Percentiles rank a stretch among this genome's conserved stretches.
phyloP scores from a whole-genome alignment of 1,284 basidiomycete genomes.

The Austroboletus niveus region DNA sequence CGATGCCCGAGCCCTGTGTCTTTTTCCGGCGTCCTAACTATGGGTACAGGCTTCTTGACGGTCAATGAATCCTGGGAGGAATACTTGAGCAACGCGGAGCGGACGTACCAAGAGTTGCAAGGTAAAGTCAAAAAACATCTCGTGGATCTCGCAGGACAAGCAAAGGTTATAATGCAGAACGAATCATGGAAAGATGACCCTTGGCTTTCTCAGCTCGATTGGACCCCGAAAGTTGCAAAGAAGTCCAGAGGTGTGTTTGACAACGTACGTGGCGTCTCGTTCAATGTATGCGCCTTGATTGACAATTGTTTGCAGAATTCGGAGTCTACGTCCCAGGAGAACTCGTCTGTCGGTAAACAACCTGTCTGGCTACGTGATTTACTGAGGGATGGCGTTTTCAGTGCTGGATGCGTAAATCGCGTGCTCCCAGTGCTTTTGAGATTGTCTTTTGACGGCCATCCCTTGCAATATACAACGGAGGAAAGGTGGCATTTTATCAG shows the following conservation, averaged over 20 bases:
- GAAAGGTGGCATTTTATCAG: slow-evolving; percentile 66
- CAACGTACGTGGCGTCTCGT: slow-evolving; percentile 46
- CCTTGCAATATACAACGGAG: slow-evolving; percentile 60
- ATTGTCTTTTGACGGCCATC: slow-evolving; percentile 70
- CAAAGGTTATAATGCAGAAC: slow-evolving; percentile 48
- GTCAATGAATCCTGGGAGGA: slow-evolving; percentile 88
- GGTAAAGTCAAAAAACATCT: slow-evolving; percentile 75
- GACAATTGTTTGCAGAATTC: slow-evolving; percentile 11
- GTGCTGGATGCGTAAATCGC: slow-evolving; percentile 57
- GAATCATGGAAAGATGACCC: slow-evolving; percentile 70
- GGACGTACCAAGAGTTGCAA: slow-evolving; percentile 75
- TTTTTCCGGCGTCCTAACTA: slow-evolving; percentile 87
- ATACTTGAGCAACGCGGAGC: slow-evolving; percentile 80
- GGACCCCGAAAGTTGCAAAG: slow-evolving; percentile 86
- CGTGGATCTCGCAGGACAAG: slow-evolving; percentile 65
- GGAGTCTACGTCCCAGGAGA: neutral
- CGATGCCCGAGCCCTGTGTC: slow-evolving; percentile 93
- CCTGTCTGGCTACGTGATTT: slow-evolving; percentile 83
- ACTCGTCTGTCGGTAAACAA: slow-evolving; percentile 16
- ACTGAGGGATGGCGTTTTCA: slow-evolving; percentile 41
- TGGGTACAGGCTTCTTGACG: slow-evolving; percentile 91
- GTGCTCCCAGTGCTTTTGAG: slow-evolving; percentile 68
- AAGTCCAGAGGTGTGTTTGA: slow-evolving; percentile 58
- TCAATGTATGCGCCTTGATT: slow-evolving; percentile 28
- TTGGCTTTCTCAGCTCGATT: slow-evolving; percentile 93